phyloP scores from a whole-genome alignment of 2,329 filamentous ascomycete species.

The Diaporthe destruens region DNA sequence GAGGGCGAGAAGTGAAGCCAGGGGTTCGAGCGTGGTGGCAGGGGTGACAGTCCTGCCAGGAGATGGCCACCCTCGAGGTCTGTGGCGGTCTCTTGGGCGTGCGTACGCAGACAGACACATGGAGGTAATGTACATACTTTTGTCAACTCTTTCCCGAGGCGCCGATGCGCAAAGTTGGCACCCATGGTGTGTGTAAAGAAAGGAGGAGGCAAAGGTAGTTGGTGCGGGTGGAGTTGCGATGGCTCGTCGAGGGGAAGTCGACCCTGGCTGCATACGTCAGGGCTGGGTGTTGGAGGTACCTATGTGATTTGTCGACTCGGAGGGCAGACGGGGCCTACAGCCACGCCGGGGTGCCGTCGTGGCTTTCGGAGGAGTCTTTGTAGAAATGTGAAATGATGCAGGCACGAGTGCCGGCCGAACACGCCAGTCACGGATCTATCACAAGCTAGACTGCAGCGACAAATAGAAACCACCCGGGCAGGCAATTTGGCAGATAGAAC shows the following conservation, averaged over 20 bases:
- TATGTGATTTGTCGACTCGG: constrained; percentile 1
- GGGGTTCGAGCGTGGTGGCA: constrained; percentile 3
- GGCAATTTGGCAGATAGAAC: neutral
- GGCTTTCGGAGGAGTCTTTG: neutral
- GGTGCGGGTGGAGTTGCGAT: constrained; percentile 15
- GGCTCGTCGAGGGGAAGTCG: constrained; percentile 2
- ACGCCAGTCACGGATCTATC: neutral
- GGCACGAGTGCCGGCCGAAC: neutral
- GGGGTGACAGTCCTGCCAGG: neutral
- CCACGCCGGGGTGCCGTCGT: constrained; percentile 16
- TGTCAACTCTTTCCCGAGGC: constrained; percentile 69
- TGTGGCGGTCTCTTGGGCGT: neutral
- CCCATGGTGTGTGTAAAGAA: constrained; percentile 49
- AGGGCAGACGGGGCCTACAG: constrained; percentile 10
- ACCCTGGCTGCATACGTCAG: constrained; percentile 33
- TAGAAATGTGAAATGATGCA: neutral
- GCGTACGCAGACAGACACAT: neutral
- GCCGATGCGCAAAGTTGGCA: constrained; percentile 65
- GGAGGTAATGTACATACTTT: constrained; percentile 58
- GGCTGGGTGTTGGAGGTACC: constrained; percentile 6
- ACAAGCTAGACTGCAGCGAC: constrained; percentile 6
- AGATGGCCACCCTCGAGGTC: neutral
- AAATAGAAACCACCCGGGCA: neutral
- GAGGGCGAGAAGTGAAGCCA: neutral
- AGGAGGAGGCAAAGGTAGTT: neutral